Base-by-base conservation (phyloP, 2,329 filamentous ascomycete species). In the Beauveria pseudobassiana region DNA sequence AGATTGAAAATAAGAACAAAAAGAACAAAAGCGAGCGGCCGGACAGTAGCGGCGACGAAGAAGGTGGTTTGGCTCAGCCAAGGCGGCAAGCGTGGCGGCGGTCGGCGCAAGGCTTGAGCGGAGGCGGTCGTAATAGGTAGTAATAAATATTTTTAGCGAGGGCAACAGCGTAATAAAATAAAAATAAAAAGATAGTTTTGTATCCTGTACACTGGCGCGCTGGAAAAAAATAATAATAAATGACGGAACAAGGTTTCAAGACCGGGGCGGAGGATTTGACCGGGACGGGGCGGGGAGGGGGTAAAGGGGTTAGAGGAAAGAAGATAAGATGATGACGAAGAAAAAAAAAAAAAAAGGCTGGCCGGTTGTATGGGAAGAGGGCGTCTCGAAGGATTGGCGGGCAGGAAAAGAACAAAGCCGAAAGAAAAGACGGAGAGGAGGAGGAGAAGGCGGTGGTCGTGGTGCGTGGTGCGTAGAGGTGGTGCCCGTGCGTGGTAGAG, bases 51-150 rank as follows among this genome's bases (percentile, higher is more conserved):
- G 55, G 55, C 45, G 55, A 50, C n/a, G 22, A 40, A n/a, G 30
- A 34, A 45, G 38, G 30, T 38, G 40, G 22, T 45, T 26, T 56
- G 14, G 38, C 40, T 56, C 56, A 59, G 56, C 56, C 56, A 59
- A 59, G 56, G 56, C 56, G 56, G 48, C 46, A 30, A 58, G 18
- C 20, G 46, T 50, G 43, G 56, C 45, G 56, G 42, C 56, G 56
- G 56, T 24, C 46, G 56, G 56, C 56, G 46, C 56, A 40, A 59
- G 38, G 56, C 56, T 59, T 59, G 56, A 59, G 51, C 51, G 56
- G 56, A 34, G 16, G 49, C 24, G 48, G 20, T 26, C 24, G 53
- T 14, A 45, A 18, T 12, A 18, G 28, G 26, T 20, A 28, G 22
- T n/a, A 54, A 42, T 24, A 52, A 14, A 22, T 18, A 28, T 8